Conservation (phyloP, 2,329 filamentous ascomycete species). For the Hypomyces perniciosus region DNA sequence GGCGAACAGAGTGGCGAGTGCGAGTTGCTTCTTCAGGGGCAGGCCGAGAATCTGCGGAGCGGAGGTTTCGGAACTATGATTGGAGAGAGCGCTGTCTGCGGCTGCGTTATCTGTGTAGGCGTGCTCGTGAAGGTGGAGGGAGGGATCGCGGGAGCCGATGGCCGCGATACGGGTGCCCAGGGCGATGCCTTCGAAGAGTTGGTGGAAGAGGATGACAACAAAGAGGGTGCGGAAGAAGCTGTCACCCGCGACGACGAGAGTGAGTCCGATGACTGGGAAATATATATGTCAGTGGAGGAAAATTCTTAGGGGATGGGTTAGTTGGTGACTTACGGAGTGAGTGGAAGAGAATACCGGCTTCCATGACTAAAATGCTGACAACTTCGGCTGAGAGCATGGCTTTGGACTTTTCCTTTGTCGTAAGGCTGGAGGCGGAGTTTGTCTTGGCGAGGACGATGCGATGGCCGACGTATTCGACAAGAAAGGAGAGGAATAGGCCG, state of each 20-base stretch:
- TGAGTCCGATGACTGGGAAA: constrained; percentile 53
- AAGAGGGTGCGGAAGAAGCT: constrained; percentile 52
- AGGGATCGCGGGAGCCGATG: constrained; percentile 33
- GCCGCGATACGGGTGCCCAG: constrained; percentile 65
- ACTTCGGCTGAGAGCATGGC: constrained; percentile 37
- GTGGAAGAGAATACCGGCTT: constrained; percentile 70
- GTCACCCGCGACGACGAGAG: constrained; percentile 55
- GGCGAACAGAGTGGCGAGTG: constrained; percentile 59
- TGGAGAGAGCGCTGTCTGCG: background rate
- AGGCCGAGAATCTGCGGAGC: constrained; percentile 16
- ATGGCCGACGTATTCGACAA: constrained; percentile 62
- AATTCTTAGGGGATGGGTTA: background rate
- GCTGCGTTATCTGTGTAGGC: background rate
- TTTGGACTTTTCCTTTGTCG: constrained; percentile 18
- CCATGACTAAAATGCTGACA: constrained; percentile 62
- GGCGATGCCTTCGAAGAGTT: constrained; percentile 72
- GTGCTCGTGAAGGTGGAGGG: constrained; percentile 15
- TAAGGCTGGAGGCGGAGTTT: constrained; percentile 18
- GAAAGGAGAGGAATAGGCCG: constrained; percentile 65
- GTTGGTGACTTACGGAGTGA: constrained; percentile 49
- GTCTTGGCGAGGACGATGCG: constrained; percentile 44
- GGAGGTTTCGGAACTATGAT: background rate
- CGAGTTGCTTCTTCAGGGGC: constrained; percentile 45
- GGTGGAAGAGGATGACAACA: constrained; percentile 68
- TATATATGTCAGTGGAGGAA: background rate